These are phyloP conservation scores for Linum usitatissimum DNA, from an alignment of 345 rosid genomes.

Conservation along the genomic window DNA sequence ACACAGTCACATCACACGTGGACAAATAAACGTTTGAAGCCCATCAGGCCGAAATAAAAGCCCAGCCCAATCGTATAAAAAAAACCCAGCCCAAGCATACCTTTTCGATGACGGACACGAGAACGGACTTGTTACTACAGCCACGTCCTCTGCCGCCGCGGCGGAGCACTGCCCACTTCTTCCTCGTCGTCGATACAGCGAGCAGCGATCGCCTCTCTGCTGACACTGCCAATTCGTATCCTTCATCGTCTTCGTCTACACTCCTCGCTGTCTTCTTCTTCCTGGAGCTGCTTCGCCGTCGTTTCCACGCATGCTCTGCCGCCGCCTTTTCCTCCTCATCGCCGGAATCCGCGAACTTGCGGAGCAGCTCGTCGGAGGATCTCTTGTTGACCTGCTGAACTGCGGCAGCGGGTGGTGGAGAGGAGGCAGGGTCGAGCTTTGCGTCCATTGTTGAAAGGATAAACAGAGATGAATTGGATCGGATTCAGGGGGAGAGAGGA, in stretches of 20 bases:
- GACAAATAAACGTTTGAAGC: too few relatives aligned
- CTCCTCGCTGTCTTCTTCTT: too few relatives aligned
- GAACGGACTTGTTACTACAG: conserved; percentile 41
- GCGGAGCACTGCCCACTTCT: conserved; percentile 26
- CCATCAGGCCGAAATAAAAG: background rate
- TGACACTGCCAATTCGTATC: conserved; percentile 30
- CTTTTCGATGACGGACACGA: conserved; percentile 47
- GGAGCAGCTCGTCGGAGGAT: conserved; percentile 75
- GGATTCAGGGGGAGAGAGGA: background rate
- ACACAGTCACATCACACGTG: background rate
- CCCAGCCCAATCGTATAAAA: too few relatives aligned
- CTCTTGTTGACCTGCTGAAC: conserved; percentile 63
- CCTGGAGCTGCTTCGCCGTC: conserved; percentile 22
- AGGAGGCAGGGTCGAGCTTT: background rate
- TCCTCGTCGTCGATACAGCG: conserved; percentile 31
- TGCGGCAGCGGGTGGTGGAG: background rate
- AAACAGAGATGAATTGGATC: background rate
- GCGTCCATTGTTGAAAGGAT: background rate
- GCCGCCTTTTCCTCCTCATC: conserved; percentile 23
- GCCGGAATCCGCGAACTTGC: conserved; percentile 71
- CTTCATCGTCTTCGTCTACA: conserved; percentile 10
- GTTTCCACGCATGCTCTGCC: conserved; percentile 6
- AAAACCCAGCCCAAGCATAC: conserved; percentile 15
- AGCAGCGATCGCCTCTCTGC: conserved; percentile 65
- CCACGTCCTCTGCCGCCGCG: conserved; percentile 43